Conservation (phyloP, 176 grass and related monocot species). For the Oryza meridionalis region DNA sequence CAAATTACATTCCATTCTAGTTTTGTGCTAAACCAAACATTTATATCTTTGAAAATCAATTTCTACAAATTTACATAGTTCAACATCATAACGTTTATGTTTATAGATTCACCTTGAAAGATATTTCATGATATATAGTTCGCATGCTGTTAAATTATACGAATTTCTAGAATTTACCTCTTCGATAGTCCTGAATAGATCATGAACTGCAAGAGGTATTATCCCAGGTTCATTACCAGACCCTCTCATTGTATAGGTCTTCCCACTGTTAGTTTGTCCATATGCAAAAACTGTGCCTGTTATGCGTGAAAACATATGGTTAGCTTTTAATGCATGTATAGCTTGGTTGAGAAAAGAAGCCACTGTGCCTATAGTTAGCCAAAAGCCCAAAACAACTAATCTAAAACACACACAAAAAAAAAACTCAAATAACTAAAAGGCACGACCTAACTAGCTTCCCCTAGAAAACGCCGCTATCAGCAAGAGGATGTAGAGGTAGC, state of each 20-base stretch:
- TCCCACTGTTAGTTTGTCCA: slow-evolving; percentile 97
- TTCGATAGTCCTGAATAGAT: slow-evolving; percentile 75
- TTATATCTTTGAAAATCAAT: no score
- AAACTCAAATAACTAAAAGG: neutral
- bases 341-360: neutral
- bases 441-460: neutral
- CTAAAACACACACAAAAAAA: neutral
- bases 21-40: no score
- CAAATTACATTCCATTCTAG: no score
- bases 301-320: slow-evolving; percentile 23
- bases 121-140: no score
- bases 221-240: slow-evolving; percentile 72
- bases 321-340: slow-evolving; percentile 7
- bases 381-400: neutral
- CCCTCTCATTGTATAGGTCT: slow-evolving; percentile 94
- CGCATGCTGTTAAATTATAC: no score
- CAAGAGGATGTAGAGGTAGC: neutral
- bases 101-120: no score
- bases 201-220: slow-evolving; percentile 79
- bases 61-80: no score
- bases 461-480: neutral
- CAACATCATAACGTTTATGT: no score
- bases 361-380: neutral
- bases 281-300: slow-evolving; percentile 95
- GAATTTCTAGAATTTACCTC: slow-evolving; percentile 45